Conservation (phyloP, 2,329 filamentous ascomycete species). For the Epichloe sylvatica region DNA sequence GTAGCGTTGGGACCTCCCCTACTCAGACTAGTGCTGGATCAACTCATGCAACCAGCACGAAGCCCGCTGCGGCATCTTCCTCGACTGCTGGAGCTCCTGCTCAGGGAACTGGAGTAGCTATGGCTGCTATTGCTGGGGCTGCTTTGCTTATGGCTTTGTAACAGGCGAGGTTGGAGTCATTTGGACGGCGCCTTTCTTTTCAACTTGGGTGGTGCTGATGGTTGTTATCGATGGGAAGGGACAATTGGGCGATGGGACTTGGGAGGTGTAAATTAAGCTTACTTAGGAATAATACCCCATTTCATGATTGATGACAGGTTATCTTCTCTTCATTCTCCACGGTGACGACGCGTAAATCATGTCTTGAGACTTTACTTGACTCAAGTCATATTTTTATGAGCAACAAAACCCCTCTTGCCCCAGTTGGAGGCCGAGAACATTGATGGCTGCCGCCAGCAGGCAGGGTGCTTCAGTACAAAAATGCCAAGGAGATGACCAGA, state of each 20-base stretch:
- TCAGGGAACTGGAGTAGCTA: slow-evolving; percentile 10
- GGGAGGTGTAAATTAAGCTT: not conserved
- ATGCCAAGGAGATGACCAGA: not conserved
- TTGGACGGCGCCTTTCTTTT: not conserved
- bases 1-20: not conserved
- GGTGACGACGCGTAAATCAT: no score
- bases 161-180: not conserved
- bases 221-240: not conserved
- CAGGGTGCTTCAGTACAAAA: no score
- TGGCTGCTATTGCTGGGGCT: slow-evolving; percentile 16
- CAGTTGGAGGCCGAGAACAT: no score
- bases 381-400: no score
- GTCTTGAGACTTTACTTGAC: no score
- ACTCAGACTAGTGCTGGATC: not conserved
- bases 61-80: not conserved
- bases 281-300: not conserved
- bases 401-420: no score
- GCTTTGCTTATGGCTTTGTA: slow-evolving; percentile 17
- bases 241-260: not conserved
- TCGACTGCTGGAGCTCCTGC: slow-evolving; percentile 14
- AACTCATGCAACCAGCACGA: not conserved
- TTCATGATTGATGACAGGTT: not conserved
- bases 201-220: not conserved
- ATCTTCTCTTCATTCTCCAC: no score
- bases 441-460: no score